Evolutionary conservation across 352 stramenopile species (phyloP), one percentile per base, ranked within the genome.

Genomic region (Chrysophaeum taylorii): DNA sequence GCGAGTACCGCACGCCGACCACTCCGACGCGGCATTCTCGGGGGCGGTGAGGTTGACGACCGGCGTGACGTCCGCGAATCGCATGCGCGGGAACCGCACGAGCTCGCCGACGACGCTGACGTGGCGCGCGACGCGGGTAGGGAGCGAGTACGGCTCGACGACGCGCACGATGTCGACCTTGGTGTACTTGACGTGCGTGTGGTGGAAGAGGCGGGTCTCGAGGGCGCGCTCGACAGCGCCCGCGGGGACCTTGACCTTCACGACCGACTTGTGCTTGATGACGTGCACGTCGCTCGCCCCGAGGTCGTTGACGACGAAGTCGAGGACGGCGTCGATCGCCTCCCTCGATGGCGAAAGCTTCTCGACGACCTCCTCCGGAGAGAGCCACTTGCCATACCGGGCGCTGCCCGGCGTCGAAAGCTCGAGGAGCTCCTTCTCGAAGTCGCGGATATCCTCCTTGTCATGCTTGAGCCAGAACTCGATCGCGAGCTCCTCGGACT

Each of bases 131-230:
- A 60, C 48, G 18, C 5, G 18, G 18, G 48, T 21, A 25, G 89
- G 88, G 57, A 79, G 80, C 36, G 87, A 92, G 39, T 74, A 78
- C 23, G 88, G 80, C 72, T 94, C 87, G 68, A 80, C 87, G 12
- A 93, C 70, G 43, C 85, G 85, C 25, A 93, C 70, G 37, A 89
- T 79, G 36, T 91, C 79, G 76, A 91, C 85, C 73, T 94, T 86
- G 68, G 78, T 89, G 7, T 86, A 85, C 23, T 91, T 81, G 29
- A 78, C 85, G 9, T 93, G 71, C 75, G 92, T 68, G 68, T 90
- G 89, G 60, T 77, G 86, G 73, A 91, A 85, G 23, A 82, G 83
- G 71, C 92, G 84, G 68, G 88, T 82, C 68, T 90, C 82, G 62
- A 91, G 85, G 42, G 77, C 86, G 50, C 91, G 80, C 5, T 85